phyloP scores from a whole-genome alignment of 2,329 filamentous ascomycete genomes.

The Ceratocystis harringtonii region DNA sequence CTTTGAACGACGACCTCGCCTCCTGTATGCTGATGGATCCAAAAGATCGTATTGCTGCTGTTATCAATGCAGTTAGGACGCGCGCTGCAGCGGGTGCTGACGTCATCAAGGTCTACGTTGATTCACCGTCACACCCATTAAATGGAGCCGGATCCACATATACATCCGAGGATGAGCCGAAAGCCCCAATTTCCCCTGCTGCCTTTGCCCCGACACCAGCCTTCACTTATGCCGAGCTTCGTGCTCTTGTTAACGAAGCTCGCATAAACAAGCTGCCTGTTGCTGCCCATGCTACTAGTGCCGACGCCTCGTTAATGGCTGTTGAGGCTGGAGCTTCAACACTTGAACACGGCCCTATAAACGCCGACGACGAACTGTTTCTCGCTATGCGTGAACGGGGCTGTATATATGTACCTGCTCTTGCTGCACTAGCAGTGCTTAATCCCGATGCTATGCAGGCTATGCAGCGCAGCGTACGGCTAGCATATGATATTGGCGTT shows the following conservation, averaged over 20 bases:
- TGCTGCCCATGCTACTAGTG: slow-evolving; percentile 29
- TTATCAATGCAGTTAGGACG: slow-evolving; percentile 32
- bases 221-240: slow-evolving; percentile 36
- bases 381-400: slow-evolving; percentile 30
- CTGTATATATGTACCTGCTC: slow-evolving; percentile 38
- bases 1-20: slow-evolving; percentile 15
- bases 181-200: slow-evolving; percentile 21
- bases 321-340: slow-evolving; percentile 32
- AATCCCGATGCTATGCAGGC: slow-evolving; percentile 21
- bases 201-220: slow-evolving; percentile 24
- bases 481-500: slow-evolving; percentile 33
- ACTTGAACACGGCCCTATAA: slow-evolving; percentile 32
- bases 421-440: slow-evolving; percentile 30
- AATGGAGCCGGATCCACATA: slow-evolving; percentile 26
- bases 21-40: slow-evolving; percentile 23
- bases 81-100: slow-evolving; percentile 35
- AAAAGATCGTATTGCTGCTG: slow-evolving; percentile 34
- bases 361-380: slow-evolving; percentile 28
- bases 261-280: slow-evolving; percentile 28
- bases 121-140: slow-evolving; percentile 32
- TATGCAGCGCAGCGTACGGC: slow-evolving; percentile 28
- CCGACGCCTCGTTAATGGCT: slow-evolving; percentile 31
- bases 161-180: slow-evolving; percentile 25
- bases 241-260: slow-evolving; percentile 35
- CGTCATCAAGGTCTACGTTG: slow-evolving; percentile 37